These are phyloP conservation scores for Cladophialophora immunda DNA, from an alignment of 2,329 filamentous ascomycete species.

Conservation along the genomic window DNA sequence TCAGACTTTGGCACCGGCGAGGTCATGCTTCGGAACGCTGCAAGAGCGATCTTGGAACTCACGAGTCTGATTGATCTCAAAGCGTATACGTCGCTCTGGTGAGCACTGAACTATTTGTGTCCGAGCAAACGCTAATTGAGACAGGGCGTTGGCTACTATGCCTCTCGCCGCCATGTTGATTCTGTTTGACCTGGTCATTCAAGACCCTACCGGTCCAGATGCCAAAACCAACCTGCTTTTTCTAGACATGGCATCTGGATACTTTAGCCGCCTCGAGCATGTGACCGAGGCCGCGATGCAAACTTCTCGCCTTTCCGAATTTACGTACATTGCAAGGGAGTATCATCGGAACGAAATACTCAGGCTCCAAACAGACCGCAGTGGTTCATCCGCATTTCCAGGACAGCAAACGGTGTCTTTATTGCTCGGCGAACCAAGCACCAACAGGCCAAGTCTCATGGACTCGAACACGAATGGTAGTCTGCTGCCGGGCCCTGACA, in stretches of 20 bases:
- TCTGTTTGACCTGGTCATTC: not conserved
- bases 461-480: not conserved
- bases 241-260: not conserved
- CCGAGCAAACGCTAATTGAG: not conserved
- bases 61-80: not conserved
- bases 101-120: not conserved
- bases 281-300: not conserved
- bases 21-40: not conserved
- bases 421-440: not conserved
- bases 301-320: not conserved
- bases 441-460: not conserved
- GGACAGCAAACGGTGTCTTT: not conserved
- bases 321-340: not conserved
- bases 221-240: constrained; percentile 1
- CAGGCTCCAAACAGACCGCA: not conserved
- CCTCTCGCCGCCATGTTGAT: constrained; percentile 3
- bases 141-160: not conserved
- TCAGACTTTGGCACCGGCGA: not conserved
- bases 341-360: not conserved
- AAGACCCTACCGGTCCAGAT: not conserved
- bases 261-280: constrained; percentile 1
- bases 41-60: not conserved
- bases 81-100: not conserved
- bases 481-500: not conserved
- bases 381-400: not conserved